These are phyloP conservation scores for Trypanosoma lewisi DNA, from an alignment of 208 protist genomes.

Conservation along the genomic window DNA sequence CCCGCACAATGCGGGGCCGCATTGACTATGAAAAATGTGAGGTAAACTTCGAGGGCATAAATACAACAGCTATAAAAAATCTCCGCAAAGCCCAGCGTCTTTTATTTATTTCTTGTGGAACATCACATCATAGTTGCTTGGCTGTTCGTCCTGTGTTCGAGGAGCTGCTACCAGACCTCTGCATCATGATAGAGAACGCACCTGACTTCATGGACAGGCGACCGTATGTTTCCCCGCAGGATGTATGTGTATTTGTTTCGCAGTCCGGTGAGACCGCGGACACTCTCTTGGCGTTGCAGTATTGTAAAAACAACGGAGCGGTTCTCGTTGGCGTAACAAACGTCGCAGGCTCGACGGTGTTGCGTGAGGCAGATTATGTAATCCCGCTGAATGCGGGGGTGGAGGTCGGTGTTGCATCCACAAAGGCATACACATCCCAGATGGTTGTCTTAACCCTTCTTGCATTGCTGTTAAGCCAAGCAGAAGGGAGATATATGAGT, in stretches of 20 bases:
- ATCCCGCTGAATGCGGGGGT: conserved; percentile 91
- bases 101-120: conserved; percentile 95
- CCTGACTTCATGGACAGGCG: conserved; percentile 91
- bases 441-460: conserved; percentile 89
- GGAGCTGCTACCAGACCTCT: conserved; percentile 84
- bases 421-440: conserved; percentile 97
- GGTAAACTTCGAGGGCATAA: conserved; percentile 90
- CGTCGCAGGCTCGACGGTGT: conserved; percentile 90
- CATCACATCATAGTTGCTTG: conserved; percentile 89
- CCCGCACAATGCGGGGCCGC: conserved; percentile 92
- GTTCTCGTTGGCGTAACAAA: conserved; percentile 93
- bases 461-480: conserved; percentile 79
- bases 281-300: conserved; percentile 84
- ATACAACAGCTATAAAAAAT: conserved; percentile 29
- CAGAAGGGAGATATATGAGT: conserved; percentile 14
- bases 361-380: conserved; percentile 81
- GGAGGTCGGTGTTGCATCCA: conserved; percentile 96
- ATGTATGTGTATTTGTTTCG: conserved; percentile 91
- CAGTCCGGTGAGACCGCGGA: conserved; percentile 96
- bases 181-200: conserved; percentile 88
- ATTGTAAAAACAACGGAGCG: conserved; percentile 74
- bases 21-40: conserved; percentile 64
- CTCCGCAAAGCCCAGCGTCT: conserved; percentile 70
- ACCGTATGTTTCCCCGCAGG: conserved; percentile 74
- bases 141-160: conserved; percentile 89